Conservation (phyloP, 306 rosid species). For the Malus sieversii region DNA sequence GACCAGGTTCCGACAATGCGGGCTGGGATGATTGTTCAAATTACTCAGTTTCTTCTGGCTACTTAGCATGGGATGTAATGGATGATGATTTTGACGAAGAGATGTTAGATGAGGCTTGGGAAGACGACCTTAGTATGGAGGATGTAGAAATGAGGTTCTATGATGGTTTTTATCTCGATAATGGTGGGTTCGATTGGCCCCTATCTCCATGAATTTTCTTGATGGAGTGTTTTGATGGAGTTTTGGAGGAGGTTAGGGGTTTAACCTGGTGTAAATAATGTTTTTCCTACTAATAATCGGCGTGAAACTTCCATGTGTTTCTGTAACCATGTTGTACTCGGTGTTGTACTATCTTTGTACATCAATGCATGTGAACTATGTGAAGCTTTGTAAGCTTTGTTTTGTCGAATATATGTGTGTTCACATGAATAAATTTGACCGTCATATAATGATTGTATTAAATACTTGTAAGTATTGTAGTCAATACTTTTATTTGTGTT, state of each 20-base stretch:
- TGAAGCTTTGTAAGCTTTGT: not conserved
- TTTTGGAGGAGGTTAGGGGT: not conserved
- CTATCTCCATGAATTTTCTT: not conserved
- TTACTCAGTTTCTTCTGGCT: not conserved
- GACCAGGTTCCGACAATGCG: not conserved
- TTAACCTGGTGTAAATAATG: not conserved
- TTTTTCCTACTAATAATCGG: not conserved
- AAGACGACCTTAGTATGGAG: not conserved
- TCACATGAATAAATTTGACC: too few relatives aligned
- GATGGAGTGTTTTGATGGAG: not conserved
- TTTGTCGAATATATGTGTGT: too few relatives aligned
- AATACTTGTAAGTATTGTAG: too few relatives aligned
- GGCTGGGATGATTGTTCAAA: constrained; percentile 4
- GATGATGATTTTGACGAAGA: not conserved
- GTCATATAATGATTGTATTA: too few relatives aligned
- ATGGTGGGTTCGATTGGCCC: constrained; percentile 3
- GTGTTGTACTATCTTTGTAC: not conserved
- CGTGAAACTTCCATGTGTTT: not conserved
- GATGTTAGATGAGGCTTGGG: not conserved
- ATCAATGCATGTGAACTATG: not conserved
- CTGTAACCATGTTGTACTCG: not conserved
- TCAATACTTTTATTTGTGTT: too few relatives aligned
- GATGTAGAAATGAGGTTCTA: constrained; percentile 1
- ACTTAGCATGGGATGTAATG: constrained; percentile 1
- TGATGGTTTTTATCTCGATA: not conserved